A percentile compares a stretch with the other conserved stretches of the same genome.
These are phyloP conservation scores for Vitis rupestris DNA, from an alignment of 164 flowering plant species.

Conservation along the genomic window DNA sequence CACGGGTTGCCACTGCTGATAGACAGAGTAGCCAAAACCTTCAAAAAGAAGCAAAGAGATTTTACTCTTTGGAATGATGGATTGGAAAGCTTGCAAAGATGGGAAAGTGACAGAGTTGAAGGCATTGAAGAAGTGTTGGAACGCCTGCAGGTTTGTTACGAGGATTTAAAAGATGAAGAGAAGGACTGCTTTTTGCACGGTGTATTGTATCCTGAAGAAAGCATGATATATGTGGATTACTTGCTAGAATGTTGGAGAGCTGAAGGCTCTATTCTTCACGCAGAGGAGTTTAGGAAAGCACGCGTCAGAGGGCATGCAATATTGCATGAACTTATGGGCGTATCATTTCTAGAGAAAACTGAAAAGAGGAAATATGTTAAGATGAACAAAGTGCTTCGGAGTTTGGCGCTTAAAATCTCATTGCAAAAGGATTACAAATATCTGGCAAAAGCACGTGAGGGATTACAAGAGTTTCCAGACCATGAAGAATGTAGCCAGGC, in stretches of 20 bases:
- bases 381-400: constrained; percentile 21
- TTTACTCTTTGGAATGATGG: constrained; percentile 17
- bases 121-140: constrained; percentile 15
- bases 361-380: constrained; percentile 4
- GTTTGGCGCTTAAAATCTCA: constrained; percentile 13
- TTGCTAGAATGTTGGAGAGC: constrained; percentile 25
- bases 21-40: constrained; percentile 7
- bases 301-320: constrained; percentile 15
- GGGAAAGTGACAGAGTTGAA: neutral
- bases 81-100: constrained; percentile 3
- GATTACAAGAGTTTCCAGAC: neutral
- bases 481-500: constrained; percentile 13
- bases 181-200: constrained; percentile 20
- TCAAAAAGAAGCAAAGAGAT: constrained; percentile 4
- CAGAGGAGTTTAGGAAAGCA: neutral
- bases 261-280: constrained; percentile 12
- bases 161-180: constrained; percentile 3
- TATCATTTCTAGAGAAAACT: constrained; percentile 19
- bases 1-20: constrained; percentile 18
- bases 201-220: constrained; percentile 26
- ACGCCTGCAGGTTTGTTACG: constrained; percentile 14
- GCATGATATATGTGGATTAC: constrained; percentile 1
- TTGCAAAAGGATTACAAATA: neutral
- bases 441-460: constrained; percentile 13
- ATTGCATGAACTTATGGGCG: constrained; percentile 12